phyloP scores from a whole-genome alignment of 2,329 filamentous ascomycete species.

The Scedosporium aurantiacum region DNA sequence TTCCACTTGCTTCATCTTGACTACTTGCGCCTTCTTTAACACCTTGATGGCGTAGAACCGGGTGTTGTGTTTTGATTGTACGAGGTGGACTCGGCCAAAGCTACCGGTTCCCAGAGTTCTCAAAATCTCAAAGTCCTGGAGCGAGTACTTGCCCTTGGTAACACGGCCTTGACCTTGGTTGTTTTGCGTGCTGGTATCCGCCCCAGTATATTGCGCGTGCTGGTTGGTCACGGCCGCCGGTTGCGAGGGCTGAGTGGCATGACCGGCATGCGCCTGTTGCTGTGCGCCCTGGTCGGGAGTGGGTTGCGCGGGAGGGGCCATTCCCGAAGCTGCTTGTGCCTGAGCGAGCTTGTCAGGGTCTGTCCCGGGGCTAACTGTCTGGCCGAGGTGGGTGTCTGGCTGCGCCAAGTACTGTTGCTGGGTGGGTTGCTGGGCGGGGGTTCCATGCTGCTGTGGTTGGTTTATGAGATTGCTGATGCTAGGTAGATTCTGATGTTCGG shows the following conservation, averaged over 20 bases:
- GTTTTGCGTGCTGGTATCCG: not conserved
- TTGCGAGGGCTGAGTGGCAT: constrained; percentile 5
- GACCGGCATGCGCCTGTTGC: not conserved
- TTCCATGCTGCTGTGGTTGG: constrained; percentile 17
- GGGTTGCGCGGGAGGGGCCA: not conserved
- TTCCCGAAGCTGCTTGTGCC: constrained; percentile 17
- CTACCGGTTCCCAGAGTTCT: constrained; percentile 92
- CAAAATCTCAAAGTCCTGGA: constrained; percentile 80
- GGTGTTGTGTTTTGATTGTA: constrained; percentile 96
- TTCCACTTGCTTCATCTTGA: constrained; percentile 99
- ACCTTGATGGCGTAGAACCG: constrained; percentile 98
- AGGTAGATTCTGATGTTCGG: constrained; percentile 58
- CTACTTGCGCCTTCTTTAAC: constrained; percentile 93
- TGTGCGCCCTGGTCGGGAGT: not conserved
- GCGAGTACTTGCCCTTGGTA: constrained; percentile 95
- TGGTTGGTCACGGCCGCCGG: not conserved
- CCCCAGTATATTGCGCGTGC: not conserved
- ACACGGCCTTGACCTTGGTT: constrained; percentile 38
- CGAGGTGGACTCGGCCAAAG: constrained; percentile 91
- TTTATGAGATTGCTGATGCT: constrained; percentile 81
- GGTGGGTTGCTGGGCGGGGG: constrained; percentile 4
- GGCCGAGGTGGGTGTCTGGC: not conserved
- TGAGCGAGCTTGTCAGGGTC: constrained; percentile 25
- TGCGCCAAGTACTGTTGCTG: constrained; percentile 7
- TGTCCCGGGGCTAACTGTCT: constrained; percentile 25